A percentile compares a stretch with the other conserved stretches of the same genome.
Evolutionary conservation across 768 basidiomycete species (phyloP).

Genomic region (Amyloporia xantha): DNA sequence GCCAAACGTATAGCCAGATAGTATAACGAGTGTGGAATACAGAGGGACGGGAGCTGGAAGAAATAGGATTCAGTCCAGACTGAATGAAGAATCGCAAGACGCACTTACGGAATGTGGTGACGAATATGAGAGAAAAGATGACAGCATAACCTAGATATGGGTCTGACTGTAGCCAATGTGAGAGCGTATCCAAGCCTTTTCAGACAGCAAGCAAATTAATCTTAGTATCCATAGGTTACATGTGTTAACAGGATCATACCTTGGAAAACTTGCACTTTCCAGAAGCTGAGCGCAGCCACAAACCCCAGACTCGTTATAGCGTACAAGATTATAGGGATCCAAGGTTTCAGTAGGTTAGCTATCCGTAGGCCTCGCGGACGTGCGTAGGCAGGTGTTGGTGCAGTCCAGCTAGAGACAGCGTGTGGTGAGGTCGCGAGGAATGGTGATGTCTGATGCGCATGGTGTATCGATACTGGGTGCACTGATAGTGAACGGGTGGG

Average conservation of each 20-base stretch:
- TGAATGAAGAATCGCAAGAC: constrained; percentile 9
- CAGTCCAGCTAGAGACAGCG: constrained; percentile 10
- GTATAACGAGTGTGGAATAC: constrained; percentile 88
- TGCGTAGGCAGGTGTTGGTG: constrained; percentile 18
- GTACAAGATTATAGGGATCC: constrained; percentile 75
- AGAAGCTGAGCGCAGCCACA: constrained; percentile 75
- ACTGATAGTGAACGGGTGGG: constrained; percentile 5
- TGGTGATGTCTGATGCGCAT: constrained; percentile 6
- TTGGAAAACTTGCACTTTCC: constrained; percentile 74
- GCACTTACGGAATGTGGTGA: constrained; percentile 80
- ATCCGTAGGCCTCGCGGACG: constrained; percentile 39
- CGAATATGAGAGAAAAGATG: constrained; percentile 76
- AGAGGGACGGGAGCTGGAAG: constrained; percentile 70
- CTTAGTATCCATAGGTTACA: too few species aligned
- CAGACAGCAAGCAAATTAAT: constrained; percentile 8
- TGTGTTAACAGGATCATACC: constrained; percentile 41
- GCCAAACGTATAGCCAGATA: constrained; percentile 89
- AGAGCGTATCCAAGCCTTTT: constrained; percentile 74
- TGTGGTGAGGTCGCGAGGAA: constrained; percentile 3
- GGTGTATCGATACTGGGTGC: constrained; percentile 3
- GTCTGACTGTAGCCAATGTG: constrained; percentile 70
- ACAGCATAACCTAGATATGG: constrained; percentile 68
- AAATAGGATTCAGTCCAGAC: constrained; percentile 7
- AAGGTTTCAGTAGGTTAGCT: constrained; percentile 58
- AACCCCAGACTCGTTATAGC: constrained; percentile 72